phyloP scores from a whole-genome alignment of 257 asterid genomes.

The Lantana camara region DNA sequence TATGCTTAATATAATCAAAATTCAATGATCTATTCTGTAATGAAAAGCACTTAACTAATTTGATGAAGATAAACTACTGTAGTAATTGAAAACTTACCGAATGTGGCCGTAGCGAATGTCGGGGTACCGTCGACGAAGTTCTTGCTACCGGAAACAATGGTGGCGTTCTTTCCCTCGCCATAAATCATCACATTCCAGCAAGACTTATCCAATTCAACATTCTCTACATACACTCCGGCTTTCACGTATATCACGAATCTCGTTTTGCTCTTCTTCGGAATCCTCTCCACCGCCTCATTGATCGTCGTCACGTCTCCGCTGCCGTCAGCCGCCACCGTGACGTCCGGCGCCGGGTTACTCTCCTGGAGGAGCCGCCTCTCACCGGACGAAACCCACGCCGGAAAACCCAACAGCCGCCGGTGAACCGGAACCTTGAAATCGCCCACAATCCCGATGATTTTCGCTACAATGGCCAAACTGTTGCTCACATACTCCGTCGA shows the following conservation, averaged over 20 bases:
- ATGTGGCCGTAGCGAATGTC: slow-evolving; percentile 71
- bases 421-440: slow-evolving; percentile 47
- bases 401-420: slow-evolving; percentile 32
- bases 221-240: slow-evolving; percentile 62
- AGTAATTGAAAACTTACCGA: slow-evolving; percentile 46
- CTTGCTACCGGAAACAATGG: slow-evolving; percentile 55
- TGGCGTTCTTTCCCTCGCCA: slow-evolving; percentile 64
- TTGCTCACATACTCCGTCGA: slow-evolving; percentile 72
- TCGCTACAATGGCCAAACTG: slow-evolving; percentile 75
- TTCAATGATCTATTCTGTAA: too few species aligned
- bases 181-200: slow-evolving; percentile 76
- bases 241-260: slow-evolving; percentile 64
- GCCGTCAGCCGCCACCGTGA: slow-evolving; percentile 74
- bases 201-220: slow-evolving; percentile 58
- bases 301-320: slow-evolving; percentile 53
- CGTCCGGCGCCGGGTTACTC: slow-evolving; percentile 41
- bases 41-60: too few species aligned
- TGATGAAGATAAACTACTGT: too few species aligned
- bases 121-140: slow-evolving; percentile 61
- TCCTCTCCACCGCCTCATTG: slow-evolving; percentile 54
- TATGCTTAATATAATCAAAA: too few species aligned
- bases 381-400: slow-evolving; percentile 53
- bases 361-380: slow-evolving; percentile 67
- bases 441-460: slow-evolving; percentile 36
- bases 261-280: slow-evolving; percentile 55